Percentiles rank a stretch among this genome's conserved stretches.
Evolutionary conservation across 2,329 filamentous ascomycete genomes (phyloP).

Genomic region (Ophiostoma angusticollis): DNA sequence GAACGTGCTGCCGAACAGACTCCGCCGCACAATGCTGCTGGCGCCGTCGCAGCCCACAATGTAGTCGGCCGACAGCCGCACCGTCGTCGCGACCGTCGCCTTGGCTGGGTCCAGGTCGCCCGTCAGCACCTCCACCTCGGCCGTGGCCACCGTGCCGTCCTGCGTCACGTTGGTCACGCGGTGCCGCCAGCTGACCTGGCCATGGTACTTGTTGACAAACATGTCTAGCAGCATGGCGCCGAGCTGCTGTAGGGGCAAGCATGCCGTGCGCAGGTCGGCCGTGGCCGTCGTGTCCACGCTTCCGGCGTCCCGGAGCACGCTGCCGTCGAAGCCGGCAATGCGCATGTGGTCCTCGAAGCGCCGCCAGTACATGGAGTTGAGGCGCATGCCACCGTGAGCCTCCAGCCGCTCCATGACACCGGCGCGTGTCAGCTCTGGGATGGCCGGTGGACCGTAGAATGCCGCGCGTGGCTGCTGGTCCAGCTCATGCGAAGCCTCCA

Average conservation of each 20-base stretch:
- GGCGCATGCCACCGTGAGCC: slow-evolving; percentile 25
- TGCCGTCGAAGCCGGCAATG: slow-evolving; percentile 26
- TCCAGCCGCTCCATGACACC: slow-evolving; percentile 39
- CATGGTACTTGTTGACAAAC: slow-evolving; percentile 22
- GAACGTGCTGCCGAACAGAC: slow-evolving; percentile 41
- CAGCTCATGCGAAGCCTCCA: slow-evolving; percentile 41
- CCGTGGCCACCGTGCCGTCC: slow-evolving; percentile 31
- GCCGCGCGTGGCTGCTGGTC: slow-evolving; percentile 49
- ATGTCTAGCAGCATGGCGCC: slow-evolving; percentile 31
- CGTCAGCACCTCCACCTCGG: slow-evolving; percentile 27
- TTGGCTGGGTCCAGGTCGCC: slow-evolving; percentile 13
- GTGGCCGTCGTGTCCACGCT: slow-evolving; percentile 13
- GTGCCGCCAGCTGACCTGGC: slow-evolving; percentile 32
- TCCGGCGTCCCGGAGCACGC: slow-evolving; percentile 23
- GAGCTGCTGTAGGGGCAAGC: slow-evolving; percentile 29
- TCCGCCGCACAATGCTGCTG: slow-evolving; percentile 33
- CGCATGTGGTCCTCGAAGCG: slow-evolving; percentile 21
- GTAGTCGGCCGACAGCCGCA: slow-evolving; percentile 35
- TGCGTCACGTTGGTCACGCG: slow-evolving; percentile 34
- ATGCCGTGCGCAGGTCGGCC: slow-evolving; percentile 27
- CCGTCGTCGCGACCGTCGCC: slow-evolving; percentile 4
- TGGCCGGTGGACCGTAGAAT: slow-evolving; percentile 46
- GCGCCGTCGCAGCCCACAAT: slow-evolving; percentile 45
- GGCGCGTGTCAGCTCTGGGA: slow-evolving; percentile 44
- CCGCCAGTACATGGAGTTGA: slow-evolving; percentile 29